Conservation (phyloP, 1,139 yeast species). For the Komagataea norvegica region DNA sequence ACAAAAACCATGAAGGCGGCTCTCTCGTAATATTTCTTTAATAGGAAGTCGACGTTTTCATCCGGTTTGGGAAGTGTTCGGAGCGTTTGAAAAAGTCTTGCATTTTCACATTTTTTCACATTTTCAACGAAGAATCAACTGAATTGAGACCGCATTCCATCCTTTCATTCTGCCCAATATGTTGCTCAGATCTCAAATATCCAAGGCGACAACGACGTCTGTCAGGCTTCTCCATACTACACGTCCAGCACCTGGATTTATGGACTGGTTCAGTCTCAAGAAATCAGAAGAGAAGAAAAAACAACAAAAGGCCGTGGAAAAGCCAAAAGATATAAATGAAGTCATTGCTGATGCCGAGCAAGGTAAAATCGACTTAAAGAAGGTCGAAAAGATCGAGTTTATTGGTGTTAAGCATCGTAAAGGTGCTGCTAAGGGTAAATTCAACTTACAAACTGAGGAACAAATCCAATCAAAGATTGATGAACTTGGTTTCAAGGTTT, state of each 20-base stretch:
- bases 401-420: slow-evolving; percentile 18
- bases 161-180: neutral
- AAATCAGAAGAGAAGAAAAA: slow-evolving; percentile 17
- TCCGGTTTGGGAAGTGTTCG: neutral
- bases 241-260: slow-evolving; percentile 27
- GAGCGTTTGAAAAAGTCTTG: neutral
- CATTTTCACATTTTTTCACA: neutral
- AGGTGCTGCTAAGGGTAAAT: slow-evolving; percentile 8
- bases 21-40: too few species aligned
- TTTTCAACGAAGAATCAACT: neutral
- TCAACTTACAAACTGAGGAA: slow-evolving; percentile 6
- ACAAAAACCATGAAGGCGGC: too few species aligned
- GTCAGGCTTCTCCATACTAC: slow-evolving; percentile 24
- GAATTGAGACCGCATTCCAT: too few species aligned
- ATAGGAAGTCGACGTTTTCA: too few species aligned
- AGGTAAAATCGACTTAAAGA: slow-evolving; percentile 17
- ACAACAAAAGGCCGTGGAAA: slow-evolving; percentile 13
- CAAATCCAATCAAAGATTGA: slow-evolving; percentile 20
- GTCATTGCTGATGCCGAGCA: slow-evolving; percentile 25
- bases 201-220: neutral
- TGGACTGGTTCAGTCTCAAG: slow-evolving; percentile 34
- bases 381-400: slow-evolving; percentile 22
- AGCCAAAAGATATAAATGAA: slow-evolving; percentile 20
- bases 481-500: slow-evolving; percentile 32
- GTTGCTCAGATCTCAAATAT: slow-evolving; percentile 6